These are phyloP conservation scores for Linderina pennispora DNA, from an alignment of 192 early-diverging fungal species.

Conservation along the genomic window DNA sequence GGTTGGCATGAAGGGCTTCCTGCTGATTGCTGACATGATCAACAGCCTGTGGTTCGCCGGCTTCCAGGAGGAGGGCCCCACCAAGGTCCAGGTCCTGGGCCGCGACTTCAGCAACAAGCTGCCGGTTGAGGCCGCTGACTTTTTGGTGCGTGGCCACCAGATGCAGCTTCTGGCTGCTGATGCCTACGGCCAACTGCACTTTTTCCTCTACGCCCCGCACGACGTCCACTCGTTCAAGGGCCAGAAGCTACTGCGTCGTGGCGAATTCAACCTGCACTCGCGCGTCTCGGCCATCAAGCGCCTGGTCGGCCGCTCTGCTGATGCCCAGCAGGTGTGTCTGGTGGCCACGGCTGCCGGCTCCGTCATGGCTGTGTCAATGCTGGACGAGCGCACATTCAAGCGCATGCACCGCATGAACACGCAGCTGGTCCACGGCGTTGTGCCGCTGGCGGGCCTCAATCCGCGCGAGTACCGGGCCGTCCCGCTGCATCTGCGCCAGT, in stretches of 20 bases:
- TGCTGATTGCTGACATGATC: slow-evolving; percentile 80
- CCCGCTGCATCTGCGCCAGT: slow-evolving; percentile 58
- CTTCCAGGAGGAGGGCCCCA: slow-evolving; percentile 89
- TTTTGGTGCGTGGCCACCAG: slow-evolving; percentile 67
- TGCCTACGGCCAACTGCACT: slow-evolving; percentile 60
- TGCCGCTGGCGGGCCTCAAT: slow-evolving; percentile 85
- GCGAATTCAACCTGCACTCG: slow-evolving; percentile 81
- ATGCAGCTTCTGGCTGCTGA: slow-evolving; percentile 80
- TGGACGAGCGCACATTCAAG: slow-evolving; percentile 91
- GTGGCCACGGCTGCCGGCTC: slow-evolving; percentile 31
- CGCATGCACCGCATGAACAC: slow-evolving; percentile 76
- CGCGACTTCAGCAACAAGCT: slow-evolving; percentile 77
- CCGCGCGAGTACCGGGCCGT: slow-evolving; percentile 76
- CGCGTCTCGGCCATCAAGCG: slow-evolving; percentile 66
- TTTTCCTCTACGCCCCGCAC: slow-evolving; percentile 82
- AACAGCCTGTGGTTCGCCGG: slow-evolving; percentile 87
- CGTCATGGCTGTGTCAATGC: slow-evolving; percentile 39
- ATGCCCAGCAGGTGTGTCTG: slow-evolving; percentile 43
- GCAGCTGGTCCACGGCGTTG: slow-evolving; percentile 75
- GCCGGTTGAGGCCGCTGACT: slow-evolving; percentile 67
- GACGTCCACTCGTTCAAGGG: slow-evolving; percentile 86
- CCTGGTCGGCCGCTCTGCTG: slow-evolving; percentile 30
- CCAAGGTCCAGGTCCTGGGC: slow-evolving; percentile 79
- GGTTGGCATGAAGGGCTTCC: slow-evolving; percentile 77
- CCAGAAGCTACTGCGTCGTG: slow-evolving; percentile 80